Evolutionary conservation across 768 basidiomycete species (phyloP), one percentile per base, ranked within the genome.

Genomic region (Phanerochaete carnosa): DNA sequence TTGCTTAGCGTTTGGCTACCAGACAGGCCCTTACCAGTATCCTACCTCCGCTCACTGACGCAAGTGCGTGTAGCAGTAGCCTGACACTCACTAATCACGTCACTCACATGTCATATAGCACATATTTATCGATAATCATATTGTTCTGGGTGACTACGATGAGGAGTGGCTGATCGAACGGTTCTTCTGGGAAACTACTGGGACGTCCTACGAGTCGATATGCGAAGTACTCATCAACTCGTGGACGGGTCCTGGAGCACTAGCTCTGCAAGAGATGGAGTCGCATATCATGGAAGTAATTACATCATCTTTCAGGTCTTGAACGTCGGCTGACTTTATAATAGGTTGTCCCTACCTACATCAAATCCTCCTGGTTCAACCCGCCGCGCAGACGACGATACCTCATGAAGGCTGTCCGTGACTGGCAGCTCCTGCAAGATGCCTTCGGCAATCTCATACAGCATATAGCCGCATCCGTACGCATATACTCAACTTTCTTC

Each of bases 391-490:
- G 85, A 55, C 79, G 90, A 45, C 77, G 91, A 51, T 78, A 82
- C 66, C 78, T 89, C 29, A 80, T 85, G 75, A 88, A 87, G 63
- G 77, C 82, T 0, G 69, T 89, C 33, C 65, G 85, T 2, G 83
- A 86, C 33, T 89, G 89, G 88, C 90, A 92, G 58, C 65, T 74
- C 12, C 65, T 89, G 1, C 88, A 88, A 63, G 83, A 86, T 52
- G 62, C 74, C 0, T 69, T 84, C 16, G 35, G 70, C 16, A 64
- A 65, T 1, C 63, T 78, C 45, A 26, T 72, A 60, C 61, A 61
- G 4, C 56, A 66, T 15, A 57, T 70, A 26, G 47, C 50, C 8
- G 54, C 57, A 5, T 25, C 53, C 1, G 74, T 73, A 47, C 3
- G 54, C 32, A 22, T 32, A 33, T 29, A 25, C 29, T 3, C 19